Conservation (phyloP, 2,329 filamentous ascomycete genomes). For the Westerdykella ornata region DNA sequence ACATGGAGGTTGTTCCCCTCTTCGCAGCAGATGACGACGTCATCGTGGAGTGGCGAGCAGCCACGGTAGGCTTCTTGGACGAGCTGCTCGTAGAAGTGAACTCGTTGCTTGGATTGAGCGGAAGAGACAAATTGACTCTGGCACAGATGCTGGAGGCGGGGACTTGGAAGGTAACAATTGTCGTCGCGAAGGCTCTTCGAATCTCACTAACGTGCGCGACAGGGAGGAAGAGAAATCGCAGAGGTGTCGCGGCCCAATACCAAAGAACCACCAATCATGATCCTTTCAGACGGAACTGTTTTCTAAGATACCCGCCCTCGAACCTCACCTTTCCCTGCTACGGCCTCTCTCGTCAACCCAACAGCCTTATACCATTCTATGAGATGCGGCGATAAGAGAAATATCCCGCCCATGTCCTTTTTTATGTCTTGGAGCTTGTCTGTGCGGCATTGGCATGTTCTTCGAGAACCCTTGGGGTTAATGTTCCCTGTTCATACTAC, state of each 20-base stretch:
- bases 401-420: no score
- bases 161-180: slow-evolving; percentile 79
- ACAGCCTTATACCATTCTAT: no score
- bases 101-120: slow-evolving; percentile 58
- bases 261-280: slow-evolving; percentile 92
- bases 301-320: slow-evolving; percentile 58
- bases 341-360: no score
- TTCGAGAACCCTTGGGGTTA: slow-evolving; percentile 4
- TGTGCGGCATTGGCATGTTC: not conserved
- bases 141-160: slow-evolving; percentile 92
- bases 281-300: slow-evolving; percentile 91
- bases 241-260: slow-evolving; percentile 94
- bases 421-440: no score
- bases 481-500: slow-evolving; percentile 13
- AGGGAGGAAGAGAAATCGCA: slow-evolving; percentile 91
- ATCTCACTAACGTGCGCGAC: slow-evolving; percentile 22
- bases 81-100: slow-evolving; percentile 65
- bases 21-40: slow-evolving; percentile 70
- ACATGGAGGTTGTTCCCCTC: slow-evolving; percentile 65
- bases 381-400: no score
- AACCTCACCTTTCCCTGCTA: slow-evolving; percentile 19
- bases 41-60: slow-evolving; percentile 71
- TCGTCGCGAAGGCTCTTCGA: not conserved
- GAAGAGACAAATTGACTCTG: slow-evolving; percentile 63
- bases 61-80: slow-evolving; percentile 69